Percentiles rank a stretch among this genome's conserved stretches.
phyloP scores from a whole-genome alignment of 805 yeast species.

The Sugiyamaella chiloensis region DNA sequence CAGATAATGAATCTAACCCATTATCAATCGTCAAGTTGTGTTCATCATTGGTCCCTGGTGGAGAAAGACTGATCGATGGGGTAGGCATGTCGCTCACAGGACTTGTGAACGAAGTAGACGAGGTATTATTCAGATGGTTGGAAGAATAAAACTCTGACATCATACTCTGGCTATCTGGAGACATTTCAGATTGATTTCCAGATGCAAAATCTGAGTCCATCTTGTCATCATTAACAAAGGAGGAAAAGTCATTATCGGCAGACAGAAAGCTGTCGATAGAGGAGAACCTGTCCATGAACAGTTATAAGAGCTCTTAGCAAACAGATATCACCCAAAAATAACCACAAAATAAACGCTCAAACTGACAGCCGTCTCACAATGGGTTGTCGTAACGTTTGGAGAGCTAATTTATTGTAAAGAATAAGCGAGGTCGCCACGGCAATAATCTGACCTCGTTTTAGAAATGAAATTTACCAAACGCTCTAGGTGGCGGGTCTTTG shows the following conservation, averaged over 20 bases:
- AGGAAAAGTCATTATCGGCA: constrained; percentile 5
- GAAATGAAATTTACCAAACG: not conserved
- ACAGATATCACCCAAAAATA: no score
- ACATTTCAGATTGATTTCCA: not conserved
- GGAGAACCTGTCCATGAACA: constrained; percentile 1
- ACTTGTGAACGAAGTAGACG: not conserved
- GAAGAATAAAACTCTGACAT: not conserved
- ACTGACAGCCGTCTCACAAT: no score
- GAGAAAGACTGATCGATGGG: constrained; percentile 10
- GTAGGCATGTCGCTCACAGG: constrained; percentile 7
- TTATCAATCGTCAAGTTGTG: not conserved
- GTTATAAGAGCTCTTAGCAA: no score
- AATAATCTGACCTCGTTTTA: constrained; percentile 1
- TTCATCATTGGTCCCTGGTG: constrained; percentile 4
- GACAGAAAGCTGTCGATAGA: constrained; percentile 5
- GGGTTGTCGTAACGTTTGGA: no score
- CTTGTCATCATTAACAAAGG: constrained; percentile 2
- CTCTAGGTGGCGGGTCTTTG: not conserved
- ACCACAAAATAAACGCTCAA: no score
- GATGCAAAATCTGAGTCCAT: not conserved
- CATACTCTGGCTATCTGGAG: not conserved
- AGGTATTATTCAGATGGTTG: not conserved
- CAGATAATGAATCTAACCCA: not conserved
- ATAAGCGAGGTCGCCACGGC: constrained; percentile 2
- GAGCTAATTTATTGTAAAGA: no score